Evolutionary conservation across 2,329 filamentous ascomycete species (phyloP).

Genomic region (Aspergillus alliaceus): DNA sequence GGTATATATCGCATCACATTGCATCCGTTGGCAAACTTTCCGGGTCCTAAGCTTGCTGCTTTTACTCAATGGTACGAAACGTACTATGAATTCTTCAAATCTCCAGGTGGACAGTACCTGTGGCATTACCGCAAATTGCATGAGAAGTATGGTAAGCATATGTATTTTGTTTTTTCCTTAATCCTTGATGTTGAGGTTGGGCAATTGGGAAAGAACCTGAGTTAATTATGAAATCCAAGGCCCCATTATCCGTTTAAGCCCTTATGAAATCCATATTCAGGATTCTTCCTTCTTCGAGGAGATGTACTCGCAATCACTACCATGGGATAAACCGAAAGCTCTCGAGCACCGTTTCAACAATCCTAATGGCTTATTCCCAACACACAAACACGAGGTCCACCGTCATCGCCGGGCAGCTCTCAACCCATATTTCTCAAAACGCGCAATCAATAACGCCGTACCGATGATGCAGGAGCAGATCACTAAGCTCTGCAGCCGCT

Average conservation of each 20-base stretch:
- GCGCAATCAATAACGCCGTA: conserved; percentile 34
- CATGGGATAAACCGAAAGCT: conserved; percentile 13
- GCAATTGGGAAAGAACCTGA: background rate
- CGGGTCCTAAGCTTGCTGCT: conserved; percentile 14
- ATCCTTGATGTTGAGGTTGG: background rate
- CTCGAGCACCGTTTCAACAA: conserved; percentile 16
- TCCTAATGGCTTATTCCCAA: conserved; percentile 21
- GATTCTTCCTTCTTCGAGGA: conserved; percentile 16
- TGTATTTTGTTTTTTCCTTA: background rate
- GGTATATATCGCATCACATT: conserved; percentile 12
- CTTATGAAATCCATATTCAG: conserved; percentile 15
- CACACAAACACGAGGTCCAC: conserved; percentile 40
- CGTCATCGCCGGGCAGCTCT: conserved; percentile 41
- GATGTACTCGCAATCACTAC: conserved; percentile 13
- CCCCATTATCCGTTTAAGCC: conserved; percentile 14
- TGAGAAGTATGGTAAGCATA: conserved; percentile 15
- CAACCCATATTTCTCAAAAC: conserved; percentile 46
- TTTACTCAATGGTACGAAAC: conserved; percentile 16
- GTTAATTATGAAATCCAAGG: conserved; percentile 1
- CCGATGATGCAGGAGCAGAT: conserved; percentile 21
- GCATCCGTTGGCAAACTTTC: conserved; percentile 14
- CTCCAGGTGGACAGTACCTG: conserved; percentile 12
- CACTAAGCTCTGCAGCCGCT: conserved; percentile 6
- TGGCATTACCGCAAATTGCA: conserved; percentile 16
- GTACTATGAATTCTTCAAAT: conserved; percentile 16